Evolutionary conservation across 2,329 filamentous ascomycete species (phyloP).

Genomic region (Botryotinia narcissicola): DNA sequence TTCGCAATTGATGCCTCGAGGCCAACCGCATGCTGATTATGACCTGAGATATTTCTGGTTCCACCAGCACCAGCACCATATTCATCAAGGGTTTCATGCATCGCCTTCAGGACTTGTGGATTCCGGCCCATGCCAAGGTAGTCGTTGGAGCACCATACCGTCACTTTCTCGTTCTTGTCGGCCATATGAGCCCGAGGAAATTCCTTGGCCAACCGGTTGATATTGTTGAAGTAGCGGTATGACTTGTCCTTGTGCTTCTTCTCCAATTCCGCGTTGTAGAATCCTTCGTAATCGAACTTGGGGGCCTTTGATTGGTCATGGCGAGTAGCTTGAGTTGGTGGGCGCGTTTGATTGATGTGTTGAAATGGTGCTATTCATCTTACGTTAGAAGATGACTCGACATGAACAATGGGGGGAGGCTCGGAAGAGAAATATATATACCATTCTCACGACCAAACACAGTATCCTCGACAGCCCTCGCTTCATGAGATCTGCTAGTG

Average conservation of each 20-base stretch:
- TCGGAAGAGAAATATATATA: conserved; percentile 38
- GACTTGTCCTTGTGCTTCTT: conserved; percentile 99
- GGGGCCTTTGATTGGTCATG: conserved; percentile 40
- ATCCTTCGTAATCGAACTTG: conserved; percentile 87
- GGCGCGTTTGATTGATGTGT: conserved; percentile 27
- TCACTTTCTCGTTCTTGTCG: conserved; percentile 77
- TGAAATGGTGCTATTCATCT: conserved; percentile 39
- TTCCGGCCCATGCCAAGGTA: conserved; percentile 98
- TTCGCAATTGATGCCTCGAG: conserved; percentile 81
- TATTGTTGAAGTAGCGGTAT: conserved; percentile 99
- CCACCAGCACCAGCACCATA: conserved; percentile 95
- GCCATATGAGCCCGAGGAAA: conserved; percentile 94
- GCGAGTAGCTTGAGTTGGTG: conserved; percentile 29
- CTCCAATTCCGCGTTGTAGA: conserved; percentile 84
- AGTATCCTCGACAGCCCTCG: conserved; percentile 67
- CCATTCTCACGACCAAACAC: conserved; percentile 51
- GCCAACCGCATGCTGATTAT: conserved; percentile 89
- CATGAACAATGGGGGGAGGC: not conserved
- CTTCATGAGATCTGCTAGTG: conserved; percentile 74
- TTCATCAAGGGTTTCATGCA: conserved; percentile 92
- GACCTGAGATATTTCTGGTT: conserved; percentile 95
- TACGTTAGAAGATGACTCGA: not conserved
- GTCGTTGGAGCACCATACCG: conserved; percentile 99
- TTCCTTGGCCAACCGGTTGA: conserved; percentile 94
- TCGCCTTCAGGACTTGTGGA: conserved; percentile 76